Conservation (phyloP, 768 basidiomycete species). For the Macrolepiota fuliginosa region DNA sequence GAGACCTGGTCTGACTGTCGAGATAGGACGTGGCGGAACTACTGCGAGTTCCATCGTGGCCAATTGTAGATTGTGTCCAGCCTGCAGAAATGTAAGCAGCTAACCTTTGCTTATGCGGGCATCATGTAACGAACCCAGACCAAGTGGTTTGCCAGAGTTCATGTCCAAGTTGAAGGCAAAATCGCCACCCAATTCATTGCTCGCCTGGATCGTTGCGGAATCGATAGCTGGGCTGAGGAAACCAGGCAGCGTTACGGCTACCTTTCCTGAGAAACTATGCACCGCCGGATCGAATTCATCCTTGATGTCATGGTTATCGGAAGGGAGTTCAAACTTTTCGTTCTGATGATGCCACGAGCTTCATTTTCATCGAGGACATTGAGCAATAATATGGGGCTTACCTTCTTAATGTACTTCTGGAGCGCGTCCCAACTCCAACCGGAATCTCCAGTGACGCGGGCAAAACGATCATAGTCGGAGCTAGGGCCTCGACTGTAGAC, state of each 20-base stretch:
- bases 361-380: conserved; percentile 12
- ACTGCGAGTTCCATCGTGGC: conserved; percentile 20
- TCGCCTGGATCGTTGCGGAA: conserved; percentile 19
- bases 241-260: conserved; percentile 17
- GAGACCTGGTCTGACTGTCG: conserved; percentile 16
- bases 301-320: conserved; percentile 17
- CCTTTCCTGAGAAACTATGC: conserved; percentile 19
- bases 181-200: conserved; percentile 11
- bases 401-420: conserved; percentile 23
- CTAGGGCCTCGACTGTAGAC: conserved; percentile 19
- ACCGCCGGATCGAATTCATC: conserved; percentile 20
- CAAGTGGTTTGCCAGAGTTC: conserved; percentile 15
- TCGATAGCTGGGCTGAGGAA: conserved; percentile 14
- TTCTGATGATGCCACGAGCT: neutral
- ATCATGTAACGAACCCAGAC: conserved; percentile 3
- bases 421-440: conserved; percentile 34
- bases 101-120: neutral
- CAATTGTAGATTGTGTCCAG: conserved; percentile 22
- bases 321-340: conserved; percentile 18
- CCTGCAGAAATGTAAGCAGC: conserved; percentile 4
- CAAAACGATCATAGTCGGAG: conserved; percentile 22
- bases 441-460: conserved; percentile 24
- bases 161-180: conserved; percentile 15
- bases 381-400: neutral
- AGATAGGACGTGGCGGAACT: conserved; percentile 26